These are phyloP conservation scores for Caryopteris hybrid DNA, from an alignment of 305 asterid species.

Conservation along the genomic window DNA sequence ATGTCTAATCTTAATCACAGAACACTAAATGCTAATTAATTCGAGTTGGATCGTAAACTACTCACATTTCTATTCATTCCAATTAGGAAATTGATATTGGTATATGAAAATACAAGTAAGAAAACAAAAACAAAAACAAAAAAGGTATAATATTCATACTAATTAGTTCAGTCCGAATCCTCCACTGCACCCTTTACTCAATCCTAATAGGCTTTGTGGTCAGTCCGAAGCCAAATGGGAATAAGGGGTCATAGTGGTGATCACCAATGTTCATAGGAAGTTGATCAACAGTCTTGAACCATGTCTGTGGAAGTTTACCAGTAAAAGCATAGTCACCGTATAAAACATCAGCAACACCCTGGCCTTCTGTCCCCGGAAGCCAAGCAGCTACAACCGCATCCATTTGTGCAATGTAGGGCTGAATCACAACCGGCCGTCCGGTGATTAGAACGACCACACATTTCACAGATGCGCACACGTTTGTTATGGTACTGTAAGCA, in stretches of 20 bases:
- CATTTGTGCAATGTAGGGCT: not conserved
- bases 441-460: slow-evolving; percentile 18
- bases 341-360: slow-evolving; percentile 15
- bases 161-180: no score
- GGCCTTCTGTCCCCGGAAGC: slow-evolving; percentile 19
- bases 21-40: no score
- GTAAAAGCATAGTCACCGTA: slow-evolving; percentile 5
- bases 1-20: no score
- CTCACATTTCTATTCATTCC: no score
- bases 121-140: no score
- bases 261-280: slow-evolving; percentile 13
- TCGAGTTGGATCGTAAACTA: no score
- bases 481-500: not conserved
- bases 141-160: no score
- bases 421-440: slow-evolving; percentile 15
- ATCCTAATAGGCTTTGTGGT: not conserved
- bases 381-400: slow-evolving; percentile 14
- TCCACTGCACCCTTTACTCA: no score
- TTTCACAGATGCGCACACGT: slow-evolving; percentile 4
- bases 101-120: no score
- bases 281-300: slow-evolving; percentile 18
- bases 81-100: no score
- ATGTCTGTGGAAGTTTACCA: slow-evolving; percentile 8
- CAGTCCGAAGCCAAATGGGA: slow-evolving; percentile 19
- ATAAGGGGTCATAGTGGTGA: slow-evolving; percentile 4